Base-by-base conservation (phyloP, 768 basidiomycete species). In the Lentinus tigrinus region DNA sequence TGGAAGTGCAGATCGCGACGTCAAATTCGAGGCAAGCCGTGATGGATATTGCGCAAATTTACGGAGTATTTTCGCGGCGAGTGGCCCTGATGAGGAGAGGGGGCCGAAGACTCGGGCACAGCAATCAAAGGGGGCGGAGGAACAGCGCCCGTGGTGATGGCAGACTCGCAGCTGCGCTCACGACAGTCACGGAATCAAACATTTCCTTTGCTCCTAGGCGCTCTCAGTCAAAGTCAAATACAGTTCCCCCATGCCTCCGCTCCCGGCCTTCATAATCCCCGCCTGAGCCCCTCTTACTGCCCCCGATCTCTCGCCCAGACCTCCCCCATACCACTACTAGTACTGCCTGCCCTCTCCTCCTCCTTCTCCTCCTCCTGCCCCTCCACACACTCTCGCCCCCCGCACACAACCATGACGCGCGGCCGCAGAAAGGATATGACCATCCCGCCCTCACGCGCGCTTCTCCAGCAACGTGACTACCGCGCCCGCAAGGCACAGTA, bases 371-470 rank as follows among this genome's bases (percentile, higher is more conserved):
- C 44, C 43, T 19, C 23, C 53, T 36, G 37, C 40, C n/a, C 54
- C 37, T 54, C 13, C 31, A 47, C 40, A 51, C 42, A 31, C 17
- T 37, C 53, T n/a, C n/a, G n/a, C 38, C 28, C 26, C 40, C 44
- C 42, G 46, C 48, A 63, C 61, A 42, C 49, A 17, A 47, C 58
- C 60, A 85, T 87, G 85, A 81, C 84, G 51, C 76, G 85, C 70
- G 85, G 85, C 42, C 82, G 85, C 64, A 84, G 85, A 71, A 85
- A 83, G 70, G 83, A 87, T 71, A 70, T 81, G 37, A 81, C 82
- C 23, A 84, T 83, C 51, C 82, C 84, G 24, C 78, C 82, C 3
- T 78, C 82, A 21, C 79, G 85, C 27, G 78, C 82, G 40, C 77
- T 87, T 27, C 75, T 80, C 47, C 83, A 85, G 63, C 85, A 87